phyloP scores from a whole-genome alignment of 164 flowering plant species.

The Stephania yunnanensis region DNA sequence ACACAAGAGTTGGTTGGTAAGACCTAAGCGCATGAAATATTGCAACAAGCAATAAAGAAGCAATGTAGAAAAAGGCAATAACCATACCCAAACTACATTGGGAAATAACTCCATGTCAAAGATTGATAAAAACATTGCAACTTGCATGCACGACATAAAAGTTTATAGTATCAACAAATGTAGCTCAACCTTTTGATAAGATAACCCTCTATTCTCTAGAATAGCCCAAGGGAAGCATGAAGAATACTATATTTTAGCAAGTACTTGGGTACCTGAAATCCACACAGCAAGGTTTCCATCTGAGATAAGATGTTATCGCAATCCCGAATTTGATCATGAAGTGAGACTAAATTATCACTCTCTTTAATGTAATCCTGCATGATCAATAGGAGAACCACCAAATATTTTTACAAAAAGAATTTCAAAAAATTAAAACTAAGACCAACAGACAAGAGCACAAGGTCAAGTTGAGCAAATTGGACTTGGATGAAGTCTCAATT shows the following conservation, averaged over 20 bases:
- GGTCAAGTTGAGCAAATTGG: neutral
- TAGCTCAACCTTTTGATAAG: neutral
- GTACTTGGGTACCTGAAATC: constrained; percentile 62
- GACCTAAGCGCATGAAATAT: no score
- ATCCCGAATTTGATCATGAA: constrained; percentile 94
- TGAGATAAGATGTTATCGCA: constrained; percentile 89
- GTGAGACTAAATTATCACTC: constrained; percentile 91
- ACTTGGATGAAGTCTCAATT: neutral
- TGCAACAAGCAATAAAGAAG: no score
- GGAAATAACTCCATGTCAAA: neutral
- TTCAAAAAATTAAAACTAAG: neutral
- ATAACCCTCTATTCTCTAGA: neutral
- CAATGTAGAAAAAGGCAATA: neutral
- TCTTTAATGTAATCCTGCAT: constrained; percentile 86
- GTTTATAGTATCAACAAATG: neutral
- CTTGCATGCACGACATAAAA: neutral
- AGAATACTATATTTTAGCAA: neutral
- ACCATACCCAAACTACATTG: neutral
- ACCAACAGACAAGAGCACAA: neutral
- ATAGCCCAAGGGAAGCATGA: no score
- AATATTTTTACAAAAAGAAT: neutral
- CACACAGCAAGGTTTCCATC: constrained; percentile 95
- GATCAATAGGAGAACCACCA: constrained; percentile 2
- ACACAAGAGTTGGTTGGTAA: no score
- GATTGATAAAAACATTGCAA: neutral